phyloP scores from a whole-genome alignment of 2,329 filamentous ascomycete genomes.

The Drechslera avenae region DNA sequence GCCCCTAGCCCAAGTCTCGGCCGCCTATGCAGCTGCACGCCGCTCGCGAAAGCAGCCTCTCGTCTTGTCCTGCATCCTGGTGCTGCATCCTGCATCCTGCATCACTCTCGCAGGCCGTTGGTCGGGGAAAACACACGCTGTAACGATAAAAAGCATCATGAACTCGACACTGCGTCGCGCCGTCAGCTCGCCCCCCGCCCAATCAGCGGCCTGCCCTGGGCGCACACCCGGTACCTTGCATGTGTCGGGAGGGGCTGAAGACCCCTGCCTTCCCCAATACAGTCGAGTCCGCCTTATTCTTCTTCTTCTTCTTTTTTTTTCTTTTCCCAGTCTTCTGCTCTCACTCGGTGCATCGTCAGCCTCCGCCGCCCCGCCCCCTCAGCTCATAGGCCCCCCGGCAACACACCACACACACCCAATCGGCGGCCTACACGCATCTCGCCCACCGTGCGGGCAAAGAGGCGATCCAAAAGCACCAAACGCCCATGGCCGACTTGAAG shows the following conservation, averaged over 20 bases:
- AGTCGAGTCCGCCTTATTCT: conserved; percentile 1
- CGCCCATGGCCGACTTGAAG: conserved; percentile 24
- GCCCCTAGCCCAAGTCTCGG: too few relatives aligned
- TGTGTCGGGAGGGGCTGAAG: conserved; percentile 17
- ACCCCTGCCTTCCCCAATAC: conserved; percentile 6
- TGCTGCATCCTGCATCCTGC: too few relatives aligned
- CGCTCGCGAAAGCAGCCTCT: conserved; percentile 16
- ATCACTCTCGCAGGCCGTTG: conserved; percentile 5
- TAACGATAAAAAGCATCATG: conserved; percentile 18
- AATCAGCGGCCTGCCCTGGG: conserved; percentile 23
- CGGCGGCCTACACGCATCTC: neutral
- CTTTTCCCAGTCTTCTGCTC: neutral
- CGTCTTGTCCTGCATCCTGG: neutral
- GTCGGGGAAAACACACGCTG: conserved; percentile 16
- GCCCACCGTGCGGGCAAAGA: conserved; percentile 18
- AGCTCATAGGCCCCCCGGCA: conserved; percentile 3
- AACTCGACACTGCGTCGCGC: conserved; percentile 13
- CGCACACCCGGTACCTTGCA: conserved; percentile 17
- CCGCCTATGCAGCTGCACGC: too few relatives aligned
- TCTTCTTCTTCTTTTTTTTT: neutral
- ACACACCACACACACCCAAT: neutral
- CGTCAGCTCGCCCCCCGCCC: conserved; percentile 9
- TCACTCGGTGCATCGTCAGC: conserved; percentile 1
- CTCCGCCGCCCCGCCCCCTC: conserved; percentile 3
- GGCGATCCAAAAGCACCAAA: conserved; percentile 16